Base-by-base conservation (phyloP, 257 asterid species). In the Fraxinus cuspidata region DNA sequence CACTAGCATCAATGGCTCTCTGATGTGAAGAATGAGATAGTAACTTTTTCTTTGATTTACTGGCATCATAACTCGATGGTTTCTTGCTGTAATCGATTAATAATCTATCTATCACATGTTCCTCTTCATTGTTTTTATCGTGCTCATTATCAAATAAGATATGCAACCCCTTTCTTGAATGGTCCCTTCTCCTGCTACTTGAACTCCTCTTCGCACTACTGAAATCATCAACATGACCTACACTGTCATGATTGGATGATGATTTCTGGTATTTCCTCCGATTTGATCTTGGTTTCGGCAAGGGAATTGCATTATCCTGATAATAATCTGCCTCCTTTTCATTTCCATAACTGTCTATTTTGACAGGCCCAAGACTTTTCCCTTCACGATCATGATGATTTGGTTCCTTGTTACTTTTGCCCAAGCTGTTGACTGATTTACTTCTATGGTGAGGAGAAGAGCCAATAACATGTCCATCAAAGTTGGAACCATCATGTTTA, bases 31-130 rank as follows among this genome's bases (percentile, higher is more conserved):
- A 85, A 63, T 74, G 82, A 31, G 81, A 77, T 32, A 71, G 79
- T 25, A 74, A 53, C 42, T 72, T 82, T 76, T 87, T 86, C 84
- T 85, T 86, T 77, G 75, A 23, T 68, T 82, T 87, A 70, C 77
- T 87, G 5, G 76, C 86, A 56, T 83, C 94, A 80, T 70, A 82
- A 44, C 83, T 81, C 34, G 96, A 74, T 65, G 91, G 92, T 81
- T 90, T 93, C 91, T 88, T 92, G 88, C 97, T 86, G 91, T 96
- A 96, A 86, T 90, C 97, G 77, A 93, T 80, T 83, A 96, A 72
- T 72, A 96, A 88, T 70, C 92, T 89, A 76, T 96, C 98, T 32
- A 96, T 93, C 86, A 90, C 83, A 78, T 34, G 90, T 80, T 95
- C 99, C 83, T 96, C 98, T 3, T 87, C 92, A 25, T 90, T 92